Percentiles rank a stretch among this genome's conserved stretches.
Conservation (phyloP, 225 moss, liverwort and hornwort genomes). For the Takakia lepidozioides region DNA sequence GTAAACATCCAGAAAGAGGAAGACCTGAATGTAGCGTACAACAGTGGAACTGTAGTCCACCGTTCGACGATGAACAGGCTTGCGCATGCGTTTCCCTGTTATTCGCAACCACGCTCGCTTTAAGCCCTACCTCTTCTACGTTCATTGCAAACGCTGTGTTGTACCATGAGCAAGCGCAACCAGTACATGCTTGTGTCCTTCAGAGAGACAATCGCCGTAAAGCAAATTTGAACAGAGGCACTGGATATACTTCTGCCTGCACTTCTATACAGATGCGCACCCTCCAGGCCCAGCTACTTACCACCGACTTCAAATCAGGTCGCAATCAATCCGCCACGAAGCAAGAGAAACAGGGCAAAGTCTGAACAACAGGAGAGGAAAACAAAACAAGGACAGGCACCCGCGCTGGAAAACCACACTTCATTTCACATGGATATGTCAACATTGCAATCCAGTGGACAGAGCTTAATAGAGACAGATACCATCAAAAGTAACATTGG, state of each 20-base stretch:
- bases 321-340: background rate
- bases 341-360: background rate
- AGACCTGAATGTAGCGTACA: conserved; percentile 91
- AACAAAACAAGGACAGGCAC: background rate
- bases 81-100: conserved; percentile 99
- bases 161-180: too few relatives aligned
- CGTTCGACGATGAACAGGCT: conserved; percentile 92
- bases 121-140: too few relatives aligned
- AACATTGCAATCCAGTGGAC: too few relatives aligned
- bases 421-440: conserved; percentile 9
- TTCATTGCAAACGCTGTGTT: too few relatives aligned
- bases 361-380: background rate
- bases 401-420: background rate
- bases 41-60: conserved; percentile 97
- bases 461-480: background rate
- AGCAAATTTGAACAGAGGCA: too few relatives aligned
- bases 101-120: too few relatives aligned
- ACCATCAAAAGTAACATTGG: conserved; percentile 87
- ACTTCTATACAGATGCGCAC: too few relatives aligned
- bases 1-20: background rate
- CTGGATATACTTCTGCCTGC: too few relatives aligned
- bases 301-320: conserved; percentile 18
- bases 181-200: too few relatives aligned
- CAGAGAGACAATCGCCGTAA: too few relatives aligned
- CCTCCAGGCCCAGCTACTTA: too few relatives aligned